These are phyloP conservation scores for Scopulariopsis brevicaulis DNA, from an alignment of 2,329 filamentous ascomycete species.

Conservation along the genomic window DNA sequence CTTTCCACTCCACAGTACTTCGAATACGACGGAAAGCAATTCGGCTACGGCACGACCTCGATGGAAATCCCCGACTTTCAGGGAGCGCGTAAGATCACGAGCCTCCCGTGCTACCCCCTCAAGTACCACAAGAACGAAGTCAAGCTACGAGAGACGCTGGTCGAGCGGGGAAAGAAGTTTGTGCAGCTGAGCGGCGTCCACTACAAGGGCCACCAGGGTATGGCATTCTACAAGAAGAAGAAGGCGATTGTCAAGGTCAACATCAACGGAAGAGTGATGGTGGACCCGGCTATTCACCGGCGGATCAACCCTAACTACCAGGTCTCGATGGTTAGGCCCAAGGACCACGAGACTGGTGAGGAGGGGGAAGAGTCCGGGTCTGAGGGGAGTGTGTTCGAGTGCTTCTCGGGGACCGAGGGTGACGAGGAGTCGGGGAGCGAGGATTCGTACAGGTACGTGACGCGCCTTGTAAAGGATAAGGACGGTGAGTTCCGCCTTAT, in stretches of 20 bases:
- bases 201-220: constrained; percentile 71
- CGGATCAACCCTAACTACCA: constrained; percentile 80
- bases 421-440: constrained; percentile 13
- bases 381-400: constrained; percentile 21
- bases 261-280: constrained; percentile 79
- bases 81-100: constrained; percentile 72
- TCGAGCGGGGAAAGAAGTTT: constrained; percentile 78
- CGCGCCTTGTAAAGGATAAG: constrained; percentile 37
- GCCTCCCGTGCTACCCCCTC: constrained; percentile 64
- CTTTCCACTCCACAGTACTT: constrained; percentile 42
- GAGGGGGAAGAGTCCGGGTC: constrained; percentile 34
- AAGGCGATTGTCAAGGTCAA: constrained; percentile 66
- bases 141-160: constrained; percentile 51
- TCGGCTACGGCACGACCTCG: constrained; percentile 62
- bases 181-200: constrained; percentile 70
- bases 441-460: constrained; percentile 32
- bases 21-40: constrained; percentile 80
- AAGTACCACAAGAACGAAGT: constrained; percentile 67
- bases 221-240: constrained; percentile 78
- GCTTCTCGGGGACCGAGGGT: constrained; percentile 27
- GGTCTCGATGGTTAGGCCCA: constrained; percentile 61
- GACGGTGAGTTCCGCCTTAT: constrained; percentile 24
- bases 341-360: constrained; percentile 51
- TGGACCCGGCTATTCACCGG: constrained; percentile 73
- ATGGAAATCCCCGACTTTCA: constrained; percentile 66